These are phyloP conservation scores for Ceratobasidium sp. DNA, from an alignment of 1,284 basidiomycete genomes.

Conservation along the genomic window DNA sequence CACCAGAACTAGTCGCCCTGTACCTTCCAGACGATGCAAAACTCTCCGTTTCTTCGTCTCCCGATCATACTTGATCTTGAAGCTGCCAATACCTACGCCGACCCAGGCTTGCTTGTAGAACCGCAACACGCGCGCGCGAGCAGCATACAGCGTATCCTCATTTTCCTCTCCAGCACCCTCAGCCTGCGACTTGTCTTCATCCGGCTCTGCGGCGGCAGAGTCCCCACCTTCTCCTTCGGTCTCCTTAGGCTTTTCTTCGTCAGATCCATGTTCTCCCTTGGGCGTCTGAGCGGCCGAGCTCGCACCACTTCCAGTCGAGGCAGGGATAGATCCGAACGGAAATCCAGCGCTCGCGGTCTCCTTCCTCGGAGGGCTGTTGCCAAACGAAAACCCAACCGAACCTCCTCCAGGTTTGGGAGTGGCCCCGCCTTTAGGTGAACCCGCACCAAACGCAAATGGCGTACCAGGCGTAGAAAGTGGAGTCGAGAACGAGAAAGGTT, in stretches of 20 bases:
- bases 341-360: constrained; percentile 17
- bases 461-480: constrained; percentile 34
- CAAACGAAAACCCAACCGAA: constrained; percentile 37
- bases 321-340: constrained; percentile 6
- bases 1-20: constrained; percentile 40
- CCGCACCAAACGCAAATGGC: constrained; percentile 36
- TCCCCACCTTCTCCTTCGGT: background rate
- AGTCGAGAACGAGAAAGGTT: constrained; percentile 18
- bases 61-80: constrained; percentile 42
- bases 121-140: constrained; percentile 33
- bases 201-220: background rate
- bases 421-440: constrained; percentile 19
- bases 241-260: constrained; percentile 26
- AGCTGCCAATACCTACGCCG: constrained; percentile 39
- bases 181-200: constrained; percentile 27
- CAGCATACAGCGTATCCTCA: constrained; percentile 37
- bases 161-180: constrained; percentile 43
- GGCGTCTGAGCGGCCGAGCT: constrained; percentile 22
- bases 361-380: constrained; percentile 23
- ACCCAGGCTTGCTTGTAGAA: constrained; percentile 41
- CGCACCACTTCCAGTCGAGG: background rate
- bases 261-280: constrained; percentile 5
- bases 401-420: constrained; percentile 18
- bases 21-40: constrained; percentile 39
- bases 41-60: constrained; percentile 41